Base-by-base conservation (phyloP, 495 filamentous ascomycete genomes). In the Aspergillus nanangensis region DNA sequence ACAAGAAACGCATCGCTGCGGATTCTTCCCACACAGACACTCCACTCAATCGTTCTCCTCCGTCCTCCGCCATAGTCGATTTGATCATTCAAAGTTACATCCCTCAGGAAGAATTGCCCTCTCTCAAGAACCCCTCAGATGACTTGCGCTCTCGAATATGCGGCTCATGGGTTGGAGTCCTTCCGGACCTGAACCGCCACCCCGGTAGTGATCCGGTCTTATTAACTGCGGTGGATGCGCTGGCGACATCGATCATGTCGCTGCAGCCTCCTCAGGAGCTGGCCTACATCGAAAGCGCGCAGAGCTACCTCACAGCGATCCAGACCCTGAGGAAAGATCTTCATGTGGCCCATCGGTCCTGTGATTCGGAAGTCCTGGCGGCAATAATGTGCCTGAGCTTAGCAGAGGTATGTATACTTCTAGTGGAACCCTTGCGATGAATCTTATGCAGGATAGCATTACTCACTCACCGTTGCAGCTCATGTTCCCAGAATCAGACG, bases 371-470 rank as follows among this genome's bases (percentile, higher is more conserved):
- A 8, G 38, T 59, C 19, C 50, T 60, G 14, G 64, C 59, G 8
- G 50, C 64, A 1, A 58, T 67, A 15, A 69, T 71, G 67, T 68
- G 67, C 44, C 23, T 71, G 18, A 55, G 55, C 3, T 36, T 68
- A 19, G 59, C 55, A 0, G 61, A 65, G 49, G 56, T 60, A 41
- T 11, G 20, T 36, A 31, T 31, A 7, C 27, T 13, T 31, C 8
- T 8, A 7, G 13, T 31, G 27, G 7, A 8, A 7, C 7, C 27
- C 13, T 31, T 31, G 27, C 7, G 27, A 8, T 36, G 8, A 36
- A 10, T n/a, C 33, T 15, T 5, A 15, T 17, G 5, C 15, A 36
- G 8, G 15, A 29, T 29, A 5, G 25, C 25, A 29, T 19, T 14
- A 20, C 34, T 44, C 8, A 39, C 27, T 22, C 27, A 19, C 13